Evolutionary conservation across 2,329 filamentous ascomycete genomes (phyloP).

Genomic region (Rutstroemia sp.): DNA sequence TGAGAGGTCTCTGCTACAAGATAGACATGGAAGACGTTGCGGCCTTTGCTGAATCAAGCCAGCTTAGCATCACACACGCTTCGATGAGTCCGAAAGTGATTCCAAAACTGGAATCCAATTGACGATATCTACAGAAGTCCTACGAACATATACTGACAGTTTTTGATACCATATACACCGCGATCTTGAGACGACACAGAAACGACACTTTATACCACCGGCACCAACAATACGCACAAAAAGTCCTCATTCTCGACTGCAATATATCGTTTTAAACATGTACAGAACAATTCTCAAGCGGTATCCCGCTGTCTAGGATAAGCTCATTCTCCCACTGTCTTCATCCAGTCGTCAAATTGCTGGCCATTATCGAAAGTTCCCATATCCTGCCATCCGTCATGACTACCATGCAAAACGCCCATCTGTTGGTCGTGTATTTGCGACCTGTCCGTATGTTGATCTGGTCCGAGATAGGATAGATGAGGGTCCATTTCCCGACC

Average conservation of each 20-base stretch:
- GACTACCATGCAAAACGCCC: constrained; percentile 23
- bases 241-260: not conserved
- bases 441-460: constrained; percentile 16
- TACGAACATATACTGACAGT: not conserved
- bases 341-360: constrained; percentile 31
- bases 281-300: not conserved
- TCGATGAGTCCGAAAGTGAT: too few species aligned
- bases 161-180: too few species aligned
- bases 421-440: constrained; percentile 27
- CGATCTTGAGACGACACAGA: not conserved
- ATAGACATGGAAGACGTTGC: too few species aligned
- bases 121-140: not conserved
- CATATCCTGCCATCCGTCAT: constrained; percentile 28
- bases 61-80: too few species aligned
- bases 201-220: not conserved
- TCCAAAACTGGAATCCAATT: too few species aligned
- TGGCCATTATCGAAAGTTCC: constrained; percentile 24
- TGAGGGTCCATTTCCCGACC: constrained; percentile 15
- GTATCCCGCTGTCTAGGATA: not conserved
- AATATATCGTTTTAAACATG: not conserved
- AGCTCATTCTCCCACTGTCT: constrained; percentile 12
- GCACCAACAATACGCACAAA: constrained; percentile 2
- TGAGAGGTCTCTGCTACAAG: too few species aligned
- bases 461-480: constrained; percentile 21
- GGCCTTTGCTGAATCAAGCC: too few species aligned